Evolutionary conservation across 192 early-diverging fungal genomes (phyloP).

Genomic region (Entrophospora sp.): DNA sequence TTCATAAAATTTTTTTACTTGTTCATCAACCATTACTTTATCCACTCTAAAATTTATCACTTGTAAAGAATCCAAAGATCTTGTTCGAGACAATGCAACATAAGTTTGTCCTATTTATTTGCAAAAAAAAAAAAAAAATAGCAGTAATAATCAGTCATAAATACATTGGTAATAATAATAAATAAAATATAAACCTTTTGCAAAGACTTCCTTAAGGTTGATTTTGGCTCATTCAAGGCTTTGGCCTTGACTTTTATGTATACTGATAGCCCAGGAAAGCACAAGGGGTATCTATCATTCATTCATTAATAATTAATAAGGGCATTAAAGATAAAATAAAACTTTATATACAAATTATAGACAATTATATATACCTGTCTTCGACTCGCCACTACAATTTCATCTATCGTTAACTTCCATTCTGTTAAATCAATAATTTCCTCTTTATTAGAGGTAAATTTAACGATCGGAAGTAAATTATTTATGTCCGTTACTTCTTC

Average conservation of each 20-base stretch:
- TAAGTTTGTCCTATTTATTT: constrained; percentile 69
- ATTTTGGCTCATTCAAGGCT: too few relatives aligned
- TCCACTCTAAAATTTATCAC: constrained; percentile 54
- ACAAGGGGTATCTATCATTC: constrained; percentile 57
- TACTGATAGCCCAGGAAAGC: constrained; percentile 76
- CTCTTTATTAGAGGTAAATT: constrained; percentile 28
- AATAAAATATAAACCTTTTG: too few relatives aligned
- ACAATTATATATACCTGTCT: too few relatives aligned
- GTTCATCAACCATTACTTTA: constrained; percentile 56
- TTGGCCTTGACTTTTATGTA: too few relatives aligned
- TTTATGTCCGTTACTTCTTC: background rate
- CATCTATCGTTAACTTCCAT: constrained; percentile 38
- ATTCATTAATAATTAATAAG: background rate
- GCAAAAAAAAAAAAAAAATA: too few relatives aligned
- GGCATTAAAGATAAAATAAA: background rate
- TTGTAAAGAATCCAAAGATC: constrained; percentile 56
- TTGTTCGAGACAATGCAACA: constrained; percentile 71
- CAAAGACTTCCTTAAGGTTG: too few relatives aligned
- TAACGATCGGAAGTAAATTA: constrained; percentile 20
- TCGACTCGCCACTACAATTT: constrained; percentile 22
- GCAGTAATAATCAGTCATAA: too few relatives aligned
- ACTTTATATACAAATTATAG: too few relatives aligned
- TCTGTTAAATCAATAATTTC: constrained; percentile 35
- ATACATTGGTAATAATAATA: too few relatives aligned
- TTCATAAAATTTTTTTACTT: constrained; percentile 58